Evolutionary conservation across 176 grass and related monocot species (phyloP).

Genomic region (Triticum aestivum): DNA sequence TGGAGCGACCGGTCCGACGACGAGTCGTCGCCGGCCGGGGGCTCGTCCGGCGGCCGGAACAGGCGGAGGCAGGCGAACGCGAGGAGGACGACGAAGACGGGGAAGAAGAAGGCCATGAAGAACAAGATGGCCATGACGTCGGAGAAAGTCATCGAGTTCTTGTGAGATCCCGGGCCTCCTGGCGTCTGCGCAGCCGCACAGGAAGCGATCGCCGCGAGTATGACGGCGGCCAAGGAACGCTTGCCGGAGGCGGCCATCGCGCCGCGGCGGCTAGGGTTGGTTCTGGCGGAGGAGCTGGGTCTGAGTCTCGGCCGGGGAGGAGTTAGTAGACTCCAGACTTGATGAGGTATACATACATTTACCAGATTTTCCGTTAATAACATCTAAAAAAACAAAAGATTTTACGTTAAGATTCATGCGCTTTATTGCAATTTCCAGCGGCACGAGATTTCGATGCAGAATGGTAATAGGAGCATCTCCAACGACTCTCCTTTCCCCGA

Average conservation of each 20-base stretch:
- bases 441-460: no score
- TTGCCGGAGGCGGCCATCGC: not conserved
- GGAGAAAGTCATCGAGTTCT: not conserved
- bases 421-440: no score
- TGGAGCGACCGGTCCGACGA: not conserved
- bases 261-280: slow-evolving; percentile 24
- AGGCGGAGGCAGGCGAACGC: slow-evolving; percentile 38
- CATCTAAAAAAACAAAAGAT: no score
- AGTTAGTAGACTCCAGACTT: not conserved
- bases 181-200: not conserved
- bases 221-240: not conserved
- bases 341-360: not conserved
- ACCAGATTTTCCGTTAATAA: no score
- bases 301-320: not conserved
- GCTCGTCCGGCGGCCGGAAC: not conserved
- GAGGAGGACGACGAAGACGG: slow-evolving; percentile 37
- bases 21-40: not conserved
- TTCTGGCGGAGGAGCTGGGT: not conserved
- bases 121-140: slow-evolving; percentile 34
- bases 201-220: not conserved
- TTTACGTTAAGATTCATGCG: no score
- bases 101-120: slow-evolving; percentile 43
- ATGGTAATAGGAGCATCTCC: no score
- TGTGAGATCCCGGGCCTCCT: not conserved
- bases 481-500: no score